Conservation (phyloP, 2,329 filamentous ascomycete species). For the Fusarium pseudocircinatum region DNA sequence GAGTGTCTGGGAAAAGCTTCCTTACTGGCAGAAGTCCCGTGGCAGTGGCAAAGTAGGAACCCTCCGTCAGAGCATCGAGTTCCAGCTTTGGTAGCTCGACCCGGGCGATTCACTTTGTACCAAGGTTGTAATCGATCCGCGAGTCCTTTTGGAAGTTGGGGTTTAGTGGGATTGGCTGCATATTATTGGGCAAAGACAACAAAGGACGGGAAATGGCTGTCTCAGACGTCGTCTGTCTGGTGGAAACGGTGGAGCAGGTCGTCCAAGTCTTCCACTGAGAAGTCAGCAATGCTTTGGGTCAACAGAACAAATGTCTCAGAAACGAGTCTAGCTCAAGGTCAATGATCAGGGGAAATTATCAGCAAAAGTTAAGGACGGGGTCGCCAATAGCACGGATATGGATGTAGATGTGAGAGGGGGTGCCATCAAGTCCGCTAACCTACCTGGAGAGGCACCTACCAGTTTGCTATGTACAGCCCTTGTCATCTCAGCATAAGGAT, state of each 20-base stretch:
- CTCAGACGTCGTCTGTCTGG: not conserved
- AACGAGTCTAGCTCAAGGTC: not conserved
- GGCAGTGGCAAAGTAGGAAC: not conserved
- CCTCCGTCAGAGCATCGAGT: not conserved
- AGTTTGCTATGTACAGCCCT: too few relatives aligned
- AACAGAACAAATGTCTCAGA: not conserved
- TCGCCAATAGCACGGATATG: not conserved
- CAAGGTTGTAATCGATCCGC: not conserved
- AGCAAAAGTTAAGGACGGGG: not conserved
- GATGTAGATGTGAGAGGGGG: fast-evolving
- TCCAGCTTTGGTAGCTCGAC: not conserved
- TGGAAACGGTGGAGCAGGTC: not conserved
- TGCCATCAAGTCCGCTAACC: not conserved
- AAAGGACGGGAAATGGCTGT: not conserved
- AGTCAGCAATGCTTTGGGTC: not conserved
- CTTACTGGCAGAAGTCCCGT: not conserved
- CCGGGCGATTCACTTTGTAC: not conserved
- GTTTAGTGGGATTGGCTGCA: too few relatives aligned
- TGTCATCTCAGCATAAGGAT: too few relatives aligned
- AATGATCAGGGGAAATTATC: not conserved
- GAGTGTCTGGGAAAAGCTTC: not conserved
- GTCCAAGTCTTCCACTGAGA: fast-evolving
- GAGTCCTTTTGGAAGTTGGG: fast-evolving
- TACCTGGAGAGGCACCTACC: not conserved
- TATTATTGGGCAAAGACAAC: not conserved